Evolutionary conservation across 1,284 basidiomycete species (phyloP), one percentile per base, ranked within the genome.

Genomic region (Moniliophthora roreri): DNA sequence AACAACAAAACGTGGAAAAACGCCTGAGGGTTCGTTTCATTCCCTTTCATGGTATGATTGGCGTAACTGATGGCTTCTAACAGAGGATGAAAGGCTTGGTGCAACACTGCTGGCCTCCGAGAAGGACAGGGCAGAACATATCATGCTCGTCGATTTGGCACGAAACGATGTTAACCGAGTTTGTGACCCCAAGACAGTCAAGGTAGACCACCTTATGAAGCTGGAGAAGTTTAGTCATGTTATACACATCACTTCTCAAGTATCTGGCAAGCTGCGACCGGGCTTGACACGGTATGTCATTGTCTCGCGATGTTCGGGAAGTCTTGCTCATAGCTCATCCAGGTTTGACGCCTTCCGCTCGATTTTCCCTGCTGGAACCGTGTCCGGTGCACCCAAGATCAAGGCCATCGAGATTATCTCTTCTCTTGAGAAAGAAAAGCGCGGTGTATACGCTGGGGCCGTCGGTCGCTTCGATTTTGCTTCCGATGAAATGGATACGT

Each of bases 151-250:
- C 52, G 97, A 99, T 71, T 81, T 99, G 55, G 97, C 97, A 6
- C 81, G 97, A n/a, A 99, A 99, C 75, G 97, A 99, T 67, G 95
- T 99, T 59, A 98, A 98, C 69, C 87, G 97, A 20, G 93, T 99
- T 21, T 99, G 96, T 79, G 85, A 93, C 62, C 95, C 97, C 4
- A 82, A 87, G 67, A 98, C 96, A 0, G 96, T 98, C 63, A 90
- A 95, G 63, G 95, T 99, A 21, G 97, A 99, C 71, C 86, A 93
- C 56, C 81, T 99, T 52, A 98, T 99, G 94, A 77, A 79, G 58
- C 72, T 99, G 18, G 93, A 99, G 69, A 96, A 92, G 71, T 99
- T 99, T 72, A 93, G 90, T 63, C 97, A 99, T 70, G 97, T 99
- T 62, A 98, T 97, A 62, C 97, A 99, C 69, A 70, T 99, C 60